Conservation (phyloP, 2,329 filamentous ascomycete genomes). For the Cercospora zeina region DNA sequence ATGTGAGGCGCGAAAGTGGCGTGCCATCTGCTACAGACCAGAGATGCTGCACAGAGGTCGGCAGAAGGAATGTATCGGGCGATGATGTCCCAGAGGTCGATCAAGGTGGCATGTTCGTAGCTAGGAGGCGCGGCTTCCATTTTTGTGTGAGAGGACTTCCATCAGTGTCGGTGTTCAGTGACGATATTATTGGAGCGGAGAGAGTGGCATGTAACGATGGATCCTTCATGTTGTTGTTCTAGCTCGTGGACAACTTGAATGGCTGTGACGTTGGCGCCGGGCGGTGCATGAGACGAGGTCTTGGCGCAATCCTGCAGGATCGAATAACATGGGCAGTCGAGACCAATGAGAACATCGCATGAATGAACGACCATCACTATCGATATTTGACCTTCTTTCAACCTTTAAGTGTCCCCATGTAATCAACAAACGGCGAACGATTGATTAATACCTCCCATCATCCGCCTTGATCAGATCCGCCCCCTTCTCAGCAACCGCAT, state of each 20-base stretch:
- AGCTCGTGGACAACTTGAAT: not conserved
- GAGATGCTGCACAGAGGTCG: constrained; percentile 57
- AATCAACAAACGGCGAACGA: no score
- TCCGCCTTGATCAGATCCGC: constrained; percentile 39
- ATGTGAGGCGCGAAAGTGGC: constrained; percentile 59
- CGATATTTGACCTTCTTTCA: not conserved
- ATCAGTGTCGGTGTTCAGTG: not conserved
- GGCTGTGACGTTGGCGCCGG: not conserved
- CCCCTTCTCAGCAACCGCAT: constrained; percentile 43
- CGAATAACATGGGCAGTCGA: not conserved
- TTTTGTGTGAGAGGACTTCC: not conserved
- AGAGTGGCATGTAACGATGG: not conserved
- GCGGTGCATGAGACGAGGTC: constrained; percentile 2
- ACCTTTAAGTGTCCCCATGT: no score
- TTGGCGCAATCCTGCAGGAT: constrained; percentile 1
- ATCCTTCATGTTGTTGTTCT: not conserved
- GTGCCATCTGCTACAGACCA: constrained; percentile 61
- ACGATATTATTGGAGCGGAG: not conserved
- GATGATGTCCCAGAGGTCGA: constrained; percentile 58
- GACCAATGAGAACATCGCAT: not conserved
- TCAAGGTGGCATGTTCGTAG: constrained; percentile 58
- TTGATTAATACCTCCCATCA: constrained; percentile 25
- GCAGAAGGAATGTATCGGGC: constrained; percentile 58
- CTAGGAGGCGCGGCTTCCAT: constrained; percentile 62
- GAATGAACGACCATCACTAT: not conserved